Percentiles rank a stretch among this genome's conserved stretches.
Evolutionary conservation across 257 asterid species (phyloP).

Genomic region (Nicotiana noctiflora): DNA sequence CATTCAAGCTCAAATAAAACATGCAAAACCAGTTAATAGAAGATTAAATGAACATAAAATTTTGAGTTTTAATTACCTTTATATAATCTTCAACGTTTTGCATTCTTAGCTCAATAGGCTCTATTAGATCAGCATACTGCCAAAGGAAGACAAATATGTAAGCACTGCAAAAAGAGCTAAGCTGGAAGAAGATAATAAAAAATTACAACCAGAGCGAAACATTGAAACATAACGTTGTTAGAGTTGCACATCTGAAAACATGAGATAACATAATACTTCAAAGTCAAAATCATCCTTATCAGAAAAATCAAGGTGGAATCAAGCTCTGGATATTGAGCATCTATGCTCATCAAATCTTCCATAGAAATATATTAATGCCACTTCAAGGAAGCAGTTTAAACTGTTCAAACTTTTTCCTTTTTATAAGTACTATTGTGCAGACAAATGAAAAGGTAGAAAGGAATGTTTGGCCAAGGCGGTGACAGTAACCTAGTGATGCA

Average conservation of each 20-base stretch:
- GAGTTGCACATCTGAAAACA: neutral
- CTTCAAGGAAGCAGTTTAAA: no score
- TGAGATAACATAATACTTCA: neutral
- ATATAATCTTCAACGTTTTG: constrained; percentile 64
- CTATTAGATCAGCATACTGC: constrained; percentile 70
- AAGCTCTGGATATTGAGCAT: neutral
- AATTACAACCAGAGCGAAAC: neutral
- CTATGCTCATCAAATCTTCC: neutral
- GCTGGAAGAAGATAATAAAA: neutral
- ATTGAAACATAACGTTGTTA: neutral
- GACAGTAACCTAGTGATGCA: neutral
- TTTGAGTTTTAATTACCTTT: constrained; percentile 40
- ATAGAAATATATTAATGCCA: neutral
- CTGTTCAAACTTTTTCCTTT: no score
- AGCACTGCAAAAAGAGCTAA: neutral
- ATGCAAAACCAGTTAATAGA: neutral
- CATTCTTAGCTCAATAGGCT: constrained; percentile 67
- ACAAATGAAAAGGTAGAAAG: no score
- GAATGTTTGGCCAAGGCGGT: neutral
- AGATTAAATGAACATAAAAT: neutral
- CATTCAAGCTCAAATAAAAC: neutral
- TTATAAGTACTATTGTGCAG: no score
- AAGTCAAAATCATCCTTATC: neutral
- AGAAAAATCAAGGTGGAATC: neutral
- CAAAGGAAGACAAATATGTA: constrained; percentile 12